phyloP scores from a whole-genome alignment of 108 stramenopile genomes.

The Cylindrotheca fusiformis region DNA sequence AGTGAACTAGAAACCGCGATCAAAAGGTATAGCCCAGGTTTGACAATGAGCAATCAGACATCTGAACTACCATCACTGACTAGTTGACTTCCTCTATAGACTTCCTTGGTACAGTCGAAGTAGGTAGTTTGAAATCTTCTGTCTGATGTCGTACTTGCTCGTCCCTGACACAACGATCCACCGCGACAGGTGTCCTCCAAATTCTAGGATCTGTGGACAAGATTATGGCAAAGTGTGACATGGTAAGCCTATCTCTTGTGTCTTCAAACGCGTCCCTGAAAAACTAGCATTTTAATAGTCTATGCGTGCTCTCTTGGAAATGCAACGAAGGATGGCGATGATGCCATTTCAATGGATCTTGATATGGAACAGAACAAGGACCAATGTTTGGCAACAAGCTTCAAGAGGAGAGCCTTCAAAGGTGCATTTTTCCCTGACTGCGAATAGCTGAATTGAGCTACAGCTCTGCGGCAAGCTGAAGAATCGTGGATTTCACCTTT shows the following conservation, averaged over 20 bases:
- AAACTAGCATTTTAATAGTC: no score
- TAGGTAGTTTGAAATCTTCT: no score
- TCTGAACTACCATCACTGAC: no score
- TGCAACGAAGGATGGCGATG: constrained; percentile 66
- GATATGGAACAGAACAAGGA: constrained; percentile 82
- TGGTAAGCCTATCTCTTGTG: neutral
- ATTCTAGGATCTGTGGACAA: constrained; percentile 55
- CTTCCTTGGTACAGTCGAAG: constrained; percentile 67
- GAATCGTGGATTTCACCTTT: constrained; percentile 38
- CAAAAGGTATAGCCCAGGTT: neutral
- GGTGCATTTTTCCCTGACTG: constrained; percentile 82
- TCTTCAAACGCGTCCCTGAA: no score
- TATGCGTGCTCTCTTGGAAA: no score
- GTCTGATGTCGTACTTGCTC: no score
- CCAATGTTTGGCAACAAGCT: constrained; percentile 80
- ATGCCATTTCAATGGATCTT: constrained; percentile 62
- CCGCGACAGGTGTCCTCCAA: constrained; percentile 17
- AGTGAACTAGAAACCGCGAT: constrained; percentile 66
- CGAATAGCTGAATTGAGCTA: constrained; percentile 25
- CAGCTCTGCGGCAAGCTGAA: constrained; percentile 38
- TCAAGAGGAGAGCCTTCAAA: constrained; percentile 84
- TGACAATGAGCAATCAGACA: no score
- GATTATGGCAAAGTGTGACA: constrained; percentile 56
- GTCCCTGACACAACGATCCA: no score
- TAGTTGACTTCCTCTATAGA: no score